A percentile compares a stretch with the other conserved stretches of the same genome.
phyloP scores from a whole-genome alignment of 2,329 filamentous ascomycete species.

The Paecilomyces sp. region DNA sequence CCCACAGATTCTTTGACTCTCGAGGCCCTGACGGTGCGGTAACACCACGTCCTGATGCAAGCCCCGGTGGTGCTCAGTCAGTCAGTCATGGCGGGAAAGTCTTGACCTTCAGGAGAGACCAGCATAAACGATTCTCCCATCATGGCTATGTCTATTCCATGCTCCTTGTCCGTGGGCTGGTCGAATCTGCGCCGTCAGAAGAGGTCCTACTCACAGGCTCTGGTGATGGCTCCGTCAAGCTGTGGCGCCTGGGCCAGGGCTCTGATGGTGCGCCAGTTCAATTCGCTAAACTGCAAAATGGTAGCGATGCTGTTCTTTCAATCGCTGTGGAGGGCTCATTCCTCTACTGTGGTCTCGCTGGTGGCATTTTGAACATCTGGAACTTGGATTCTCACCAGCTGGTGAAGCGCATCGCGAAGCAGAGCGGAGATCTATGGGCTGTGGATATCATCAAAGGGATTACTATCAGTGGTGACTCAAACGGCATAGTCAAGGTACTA shows the following conservation, averaged over 20 bases:
- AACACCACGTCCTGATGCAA: constrained; percentile 64
- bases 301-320: constrained; percentile 61
- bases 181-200: constrained; percentile 56
- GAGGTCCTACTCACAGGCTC: constrained; percentile 86
- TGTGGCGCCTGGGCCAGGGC: constrained; percentile 71
- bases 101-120: constrained; percentile 72
- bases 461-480: constrained; percentile 82
- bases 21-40: constrained; percentile 73
- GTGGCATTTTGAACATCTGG: constrained; percentile 90
- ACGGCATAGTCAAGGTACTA: constrained; percentile 73
- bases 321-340: constrained; percentile 85
- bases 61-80: constrained; percentile 41
- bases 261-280: constrained; percentile 58
- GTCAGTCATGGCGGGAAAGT: constrained; percentile 55
- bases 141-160: constrained; percentile 96
- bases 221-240: constrained; percentile 86
- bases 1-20: constrained; percentile 90
- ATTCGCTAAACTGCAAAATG: constrained; percentile 60
- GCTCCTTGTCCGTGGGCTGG: constrained; percentile 70
- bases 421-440: constrained; percentile 76
- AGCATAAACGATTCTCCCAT: constrained; percentile 84
- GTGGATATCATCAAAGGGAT: constrained; percentile 79
- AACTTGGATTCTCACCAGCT: constrained; percentile 91
- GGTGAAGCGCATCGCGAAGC: constrained; percentile 74
- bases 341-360: constrained; percentile 80